These are phyloP conservation scores for Elongisporangium senticosum DNA, from an alignment of 352 stramenopile genomes.

Conservation along the genomic window DNA sequence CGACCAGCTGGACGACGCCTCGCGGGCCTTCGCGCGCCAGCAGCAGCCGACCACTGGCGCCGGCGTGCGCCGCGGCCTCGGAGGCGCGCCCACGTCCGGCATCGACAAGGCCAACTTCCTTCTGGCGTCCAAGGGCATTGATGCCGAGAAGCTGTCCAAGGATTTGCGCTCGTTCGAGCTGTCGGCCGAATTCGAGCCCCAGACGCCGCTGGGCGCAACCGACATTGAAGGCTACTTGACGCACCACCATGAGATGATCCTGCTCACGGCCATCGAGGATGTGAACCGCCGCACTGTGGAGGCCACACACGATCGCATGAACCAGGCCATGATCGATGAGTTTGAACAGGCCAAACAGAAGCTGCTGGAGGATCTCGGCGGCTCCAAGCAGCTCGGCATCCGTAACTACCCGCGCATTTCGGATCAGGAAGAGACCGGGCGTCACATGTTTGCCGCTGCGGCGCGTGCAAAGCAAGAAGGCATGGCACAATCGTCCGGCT, in stretches of 20 bases:
- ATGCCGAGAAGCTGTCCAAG: constrained; percentile 83
- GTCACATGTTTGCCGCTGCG: constrained; percentile 40
- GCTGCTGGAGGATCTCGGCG: constrained; percentile 64
- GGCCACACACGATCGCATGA: constrained; percentile 78
- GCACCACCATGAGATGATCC: constrained; percentile 90
- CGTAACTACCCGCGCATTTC: constrained; percentile 65
- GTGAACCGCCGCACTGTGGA: constrained; percentile 75
- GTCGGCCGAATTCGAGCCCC: constrained; percentile 63
- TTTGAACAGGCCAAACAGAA: constrained; percentile 75
- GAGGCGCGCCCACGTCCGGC: constrained; percentile 11
- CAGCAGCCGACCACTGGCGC: constrained; percentile 17
- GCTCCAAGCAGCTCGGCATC: constrained; percentile 59
- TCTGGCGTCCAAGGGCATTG: constrained; percentile 76
- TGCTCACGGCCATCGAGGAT: constrained; percentile 87
- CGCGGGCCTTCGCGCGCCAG: constrained; percentile 39
- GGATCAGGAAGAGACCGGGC: constrained; percentile 27
- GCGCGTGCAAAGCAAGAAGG: constrained; percentile 26
- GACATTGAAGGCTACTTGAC: constrained; percentile 85
- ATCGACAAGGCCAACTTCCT: constrained; percentile 82
- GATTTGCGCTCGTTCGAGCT: constrained; percentile 80
- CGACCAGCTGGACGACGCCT: constrained; percentile 76
- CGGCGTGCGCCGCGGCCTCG: constrained; percentile 27
- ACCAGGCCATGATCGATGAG: constrained; percentile 83
- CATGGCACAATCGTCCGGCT: constrained; percentile 18
- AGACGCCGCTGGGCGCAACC: constrained; percentile 78